phyloP scores from a whole-genome alignment of 2,329 filamentous ascomycete species.

The Aspergillus neoniger region DNA sequence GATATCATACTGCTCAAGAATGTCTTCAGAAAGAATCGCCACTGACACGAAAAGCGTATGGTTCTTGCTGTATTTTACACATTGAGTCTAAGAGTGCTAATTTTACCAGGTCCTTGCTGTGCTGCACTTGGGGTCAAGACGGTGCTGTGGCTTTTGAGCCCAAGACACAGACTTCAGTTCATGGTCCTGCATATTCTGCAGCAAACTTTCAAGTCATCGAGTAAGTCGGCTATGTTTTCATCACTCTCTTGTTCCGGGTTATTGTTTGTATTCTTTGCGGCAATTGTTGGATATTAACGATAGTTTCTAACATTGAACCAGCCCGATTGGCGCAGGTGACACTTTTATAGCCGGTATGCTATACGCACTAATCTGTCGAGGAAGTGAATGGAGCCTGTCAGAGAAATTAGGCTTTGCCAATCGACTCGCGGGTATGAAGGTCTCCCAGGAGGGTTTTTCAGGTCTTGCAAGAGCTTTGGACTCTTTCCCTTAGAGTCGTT shows the following conservation, averaged over 20 bases:
- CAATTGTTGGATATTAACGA: too few species aligned
- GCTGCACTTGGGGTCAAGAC: conserved; percentile 62
- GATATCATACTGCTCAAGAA: conserved; percentile 51
- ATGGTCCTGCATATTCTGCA: conserved; percentile 48
- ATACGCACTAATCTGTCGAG: conserved; percentile 57
- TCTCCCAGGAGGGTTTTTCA: conserved; percentile 66
- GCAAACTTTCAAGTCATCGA: conserved; percentile 55
- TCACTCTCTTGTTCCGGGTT: not conserved
- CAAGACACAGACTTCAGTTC: conserved; percentile 34
- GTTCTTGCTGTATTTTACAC: not conserved
- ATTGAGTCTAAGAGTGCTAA: conserved; percentile 3
- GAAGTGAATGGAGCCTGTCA: conserved; percentile 52
- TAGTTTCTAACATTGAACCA: conserved; percentile 37
- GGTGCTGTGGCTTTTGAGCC: conserved; percentile 54
- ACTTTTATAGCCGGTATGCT: conserved; percentile 74
- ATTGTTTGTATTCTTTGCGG: too few species aligned
- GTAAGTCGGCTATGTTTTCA: conserved; percentile 48
- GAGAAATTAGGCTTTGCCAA: conserved; percentile 63
- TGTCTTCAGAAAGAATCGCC: conserved; percentile 53
- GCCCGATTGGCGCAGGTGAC: conserved; percentile 72
- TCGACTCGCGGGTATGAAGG: conserved; percentile 67
- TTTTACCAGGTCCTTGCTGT: conserved; percentile 47
- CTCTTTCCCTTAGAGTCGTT: not conserved
- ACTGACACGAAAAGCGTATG: conserved; percentile 51
- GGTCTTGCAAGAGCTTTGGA: conserved; percentile 46